These are phyloP conservation scores for Fusarium sp. DNA, from an alignment of 2,329 filamentous ascomycete species.

Conservation along the genomic window DNA sequence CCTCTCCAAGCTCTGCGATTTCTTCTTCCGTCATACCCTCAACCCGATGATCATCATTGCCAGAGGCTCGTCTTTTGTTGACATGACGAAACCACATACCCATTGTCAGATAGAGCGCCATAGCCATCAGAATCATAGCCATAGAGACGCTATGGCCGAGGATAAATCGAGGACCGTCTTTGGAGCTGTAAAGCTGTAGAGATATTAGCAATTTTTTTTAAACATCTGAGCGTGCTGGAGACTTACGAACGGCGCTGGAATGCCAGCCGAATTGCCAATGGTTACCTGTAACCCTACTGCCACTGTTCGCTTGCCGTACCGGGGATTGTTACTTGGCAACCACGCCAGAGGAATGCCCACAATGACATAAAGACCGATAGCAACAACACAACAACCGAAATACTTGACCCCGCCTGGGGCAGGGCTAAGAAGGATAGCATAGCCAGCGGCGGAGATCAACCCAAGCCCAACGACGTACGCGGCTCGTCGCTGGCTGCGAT, in stretches of 20 bases:
- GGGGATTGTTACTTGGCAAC: not conserved
- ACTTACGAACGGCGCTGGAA: not conserved
- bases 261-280: not conserved
- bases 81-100: not conserved
- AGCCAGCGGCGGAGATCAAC: not conserved
- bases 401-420: not conserved
- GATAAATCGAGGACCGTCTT: not conserved
- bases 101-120: not conserved
- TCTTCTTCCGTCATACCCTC: not conserved
- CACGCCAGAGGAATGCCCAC: not conserved
- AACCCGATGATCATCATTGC: not conserved
- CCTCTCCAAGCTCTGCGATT: not conserved
- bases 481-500: not conserved
- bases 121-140: not conserved
- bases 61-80: not conserved
- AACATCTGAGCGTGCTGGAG: not conserved
- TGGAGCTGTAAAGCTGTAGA: not conserved
- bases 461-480: not conserved
- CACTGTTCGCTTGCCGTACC: not conserved
- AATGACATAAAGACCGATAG: not conserved
- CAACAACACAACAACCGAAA: not conserved
- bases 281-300: not conserved
- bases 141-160: not conserved
- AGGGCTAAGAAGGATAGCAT: not conserved
- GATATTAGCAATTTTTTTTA: not conserved